Evolutionary conservation across 2,329 filamentous ascomycete genomes (phyloP), one percentile per base, ranked within the genome.

Genomic region (Ceratocystis papillata): DNA sequence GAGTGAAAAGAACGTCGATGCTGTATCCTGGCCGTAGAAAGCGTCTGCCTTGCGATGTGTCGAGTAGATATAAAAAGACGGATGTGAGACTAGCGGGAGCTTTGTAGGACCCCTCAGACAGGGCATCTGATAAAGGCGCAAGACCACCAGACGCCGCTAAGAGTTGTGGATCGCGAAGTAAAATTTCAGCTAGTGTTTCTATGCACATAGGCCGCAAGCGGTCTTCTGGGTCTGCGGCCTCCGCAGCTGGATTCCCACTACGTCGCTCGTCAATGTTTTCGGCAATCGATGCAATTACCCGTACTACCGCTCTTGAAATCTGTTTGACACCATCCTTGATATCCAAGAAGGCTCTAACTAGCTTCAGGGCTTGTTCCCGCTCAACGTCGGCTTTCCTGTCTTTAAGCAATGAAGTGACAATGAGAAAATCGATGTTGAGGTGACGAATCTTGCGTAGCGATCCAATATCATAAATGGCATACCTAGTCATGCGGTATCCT

Each of bases 351-450:
- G 92, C 90, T 67, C 94, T 85, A 30, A 97, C 87, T 74, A 99
- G 96, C 74, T 99, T 99, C 71, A 99, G 79, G 12, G 94, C 94
- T 76, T 99, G 94, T 75, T 99, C 94, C 65, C 95, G 84, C 77
- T 99, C 94, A 20, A 99, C 89, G 71, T 93, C 92, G n/a, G 93
- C 90, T 75, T 96, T 97, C 72, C 89, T 88, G 74, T 97, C 94
- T 74, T 97, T 97, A 70, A 95, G 90, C 44, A 99, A 79, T 0
- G 94, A 97, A 68, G 93, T 80, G 48, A 96, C 90, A 33, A 96
- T 92, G 22, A 97, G 80, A 71, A 90, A 93, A 74, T 99, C 95
- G 0, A 91, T 97, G 70, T 96, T 92, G 22, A 97, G 79, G 15
- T 83, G 82, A 66, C 93, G 85, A 68, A 99, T 96, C 62, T 87